Base-by-base conservation (phyloP, 1,284 basidiomycete species). In the Pseudozyma hubeiensis region DNA sequence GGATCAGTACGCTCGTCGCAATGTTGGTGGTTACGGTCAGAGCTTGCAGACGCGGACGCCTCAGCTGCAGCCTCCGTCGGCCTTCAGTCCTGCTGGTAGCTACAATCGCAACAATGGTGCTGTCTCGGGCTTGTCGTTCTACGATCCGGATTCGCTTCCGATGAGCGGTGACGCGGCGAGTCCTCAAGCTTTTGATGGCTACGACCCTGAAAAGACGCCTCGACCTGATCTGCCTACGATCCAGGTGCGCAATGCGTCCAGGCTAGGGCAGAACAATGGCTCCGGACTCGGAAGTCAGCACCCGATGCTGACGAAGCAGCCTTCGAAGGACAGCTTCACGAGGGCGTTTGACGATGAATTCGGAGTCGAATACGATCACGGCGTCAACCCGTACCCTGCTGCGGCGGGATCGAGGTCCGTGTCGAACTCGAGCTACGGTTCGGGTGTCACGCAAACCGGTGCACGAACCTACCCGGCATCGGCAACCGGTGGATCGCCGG, bases 331-430 rank as follows among this genome's bases (percentile, higher is more conserved):
- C 43, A 66, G 65, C 43, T 77, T 77, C 48, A 50, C 55, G 16
- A 40, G 60, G n/a, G 66, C 69, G 7, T 77, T 73, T 44, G 74
- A 77, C 44, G 74, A 77, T 7, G 74, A 60, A 30, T 77, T 77
- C 19, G 74, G 65, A 5, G 50, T 53, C 4, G 65, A 66, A 40
- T 66, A 55, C 39, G 56, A 57, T 13, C 40, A 33, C 1, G 50
- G 53, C 24, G 35, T 44, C 9, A 53, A 64, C 33, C 56, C 66
- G 7, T 62, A 66, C 30, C 59, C 62, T 0, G 57, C 64, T 4
- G 63, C 70, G 24, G 55, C 60, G n/a, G 62, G 66, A 13, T 39
- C 68, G 3, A 33, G 65, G 45, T 61, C 64, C 17, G 64, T 63
- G 3, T 65, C 61, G 1, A 41, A 41, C 24, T 56, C 55, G 11